Evolutionary conservation across 75 land plant species (phyloP).

Genomic region (Ceratopteris richardii): DNA sequence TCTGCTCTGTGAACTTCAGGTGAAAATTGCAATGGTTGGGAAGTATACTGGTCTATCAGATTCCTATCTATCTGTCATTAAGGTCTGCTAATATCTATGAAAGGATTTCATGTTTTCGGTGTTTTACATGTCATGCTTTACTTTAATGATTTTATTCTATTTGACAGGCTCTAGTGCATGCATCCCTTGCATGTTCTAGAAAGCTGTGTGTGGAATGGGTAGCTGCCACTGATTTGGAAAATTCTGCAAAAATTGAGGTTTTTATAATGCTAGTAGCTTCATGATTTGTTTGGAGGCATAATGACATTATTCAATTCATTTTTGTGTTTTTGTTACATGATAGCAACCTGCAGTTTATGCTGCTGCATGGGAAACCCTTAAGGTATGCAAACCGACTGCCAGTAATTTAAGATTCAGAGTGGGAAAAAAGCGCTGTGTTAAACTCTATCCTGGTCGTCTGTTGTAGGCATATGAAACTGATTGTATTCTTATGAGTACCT

Average conservation of each 20-base stretch:
- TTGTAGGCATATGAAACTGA: too few species aligned
- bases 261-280: too few species aligned
- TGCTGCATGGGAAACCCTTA: constrained; percentile 70
- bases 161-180: constrained; percentile 81
- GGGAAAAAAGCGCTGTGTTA: too few species aligned
- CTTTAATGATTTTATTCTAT: not conserved
- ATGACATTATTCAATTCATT: too few species aligned
- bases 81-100: constrained; percentile 44
- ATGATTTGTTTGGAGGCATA: too few species aligned
- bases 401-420: too few species aligned
- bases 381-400: too few species aligned
- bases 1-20: constrained; percentile 34
- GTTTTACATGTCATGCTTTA: not conserved
- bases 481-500: too few species aligned
- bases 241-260: constrained; percentile 53
- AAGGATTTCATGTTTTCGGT: too few species aligned
- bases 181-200: constrained; percentile 65
- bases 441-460: too few species aligned
- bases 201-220: constrained; percentile 83
- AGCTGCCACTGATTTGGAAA: constrained; percentile 92
- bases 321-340: constrained; percentile 7
- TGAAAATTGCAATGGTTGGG: constrained; percentile 95
- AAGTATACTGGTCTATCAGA: constrained; percentile 90
- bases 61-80: constrained; percentile 92
- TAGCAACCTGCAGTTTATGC: constrained; percentile 77